A percentile compares a stretch with the other conserved stretches of the same genome.
phyloP scores from a whole-genome alignment of 257 asterid genomes.

The Fraxinus anomala region DNA sequence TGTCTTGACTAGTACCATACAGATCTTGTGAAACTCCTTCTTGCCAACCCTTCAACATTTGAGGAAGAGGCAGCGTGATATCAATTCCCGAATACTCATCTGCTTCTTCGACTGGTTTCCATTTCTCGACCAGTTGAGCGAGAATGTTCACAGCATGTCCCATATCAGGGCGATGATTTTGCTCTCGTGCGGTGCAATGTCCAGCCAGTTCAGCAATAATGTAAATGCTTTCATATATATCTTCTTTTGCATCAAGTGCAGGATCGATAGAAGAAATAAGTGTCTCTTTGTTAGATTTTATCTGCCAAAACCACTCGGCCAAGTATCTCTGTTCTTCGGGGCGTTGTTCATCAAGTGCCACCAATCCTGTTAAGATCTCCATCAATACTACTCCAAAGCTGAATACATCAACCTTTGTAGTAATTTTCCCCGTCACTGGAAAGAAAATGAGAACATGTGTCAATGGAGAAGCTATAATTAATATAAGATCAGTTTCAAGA shows the following conservation, averaged over 20 bases:
- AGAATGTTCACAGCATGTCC: constrained; percentile 22
- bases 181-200: constrained; percentile 23
- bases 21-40: neutral
- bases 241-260: constrained; percentile 13
- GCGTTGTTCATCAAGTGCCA: constrained; percentile 18
- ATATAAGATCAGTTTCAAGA: neutral
- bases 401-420: constrained; percentile 23
- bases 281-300: neutral
- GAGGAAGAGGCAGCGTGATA: neutral
- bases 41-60: constrained; percentile 5
- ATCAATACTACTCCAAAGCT: constrained; percentile 25
- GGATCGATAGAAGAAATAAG: constrained; percentile 10
- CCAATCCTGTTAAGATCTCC: constrained; percentile 22
- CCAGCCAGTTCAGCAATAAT: constrained; percentile 23
- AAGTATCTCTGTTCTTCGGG: constrained; percentile 8
- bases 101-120: constrained; percentile 13
- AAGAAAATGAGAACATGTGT: neutral
- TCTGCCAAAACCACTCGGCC: constrained; percentile 23
- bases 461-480: neutral
- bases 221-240: constrained; percentile 4
- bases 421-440: constrained; percentile 20
- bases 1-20: neutral
- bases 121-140: constrained; percentile 12
- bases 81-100: neutral
- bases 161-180: constrained; percentile 21